Percentiles rank a stretch among this genome's conserved stretches.
phyloP scores from a whole-genome alignment of 306 rosid genomes.

The Pueraria montana region DNA sequence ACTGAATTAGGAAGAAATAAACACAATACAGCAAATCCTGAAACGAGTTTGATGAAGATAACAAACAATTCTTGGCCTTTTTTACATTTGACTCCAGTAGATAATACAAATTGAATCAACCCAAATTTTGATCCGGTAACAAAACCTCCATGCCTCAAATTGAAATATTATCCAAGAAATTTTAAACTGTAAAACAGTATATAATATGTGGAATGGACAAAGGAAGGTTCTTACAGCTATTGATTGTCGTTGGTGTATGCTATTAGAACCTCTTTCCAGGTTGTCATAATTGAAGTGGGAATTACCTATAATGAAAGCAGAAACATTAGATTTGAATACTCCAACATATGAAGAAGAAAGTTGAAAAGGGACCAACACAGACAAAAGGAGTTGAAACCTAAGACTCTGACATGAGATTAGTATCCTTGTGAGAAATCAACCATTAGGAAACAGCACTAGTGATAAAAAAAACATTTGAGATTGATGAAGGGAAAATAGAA shows the following conservation, averaged over 20 bases:
- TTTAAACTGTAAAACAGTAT: background rate
- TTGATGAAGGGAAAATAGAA: background rate
- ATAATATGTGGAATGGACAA: slow-evolving; percentile 27
- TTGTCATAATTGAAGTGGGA: slow-evolving; percentile 56
- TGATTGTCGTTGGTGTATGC: slow-evolving; percentile 47
- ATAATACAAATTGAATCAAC: slow-evolving; percentile 24
- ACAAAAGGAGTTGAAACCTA: slow-evolving; percentile 16
- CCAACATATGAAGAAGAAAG: slow-evolving; percentile 1
- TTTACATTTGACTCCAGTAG: background rate
- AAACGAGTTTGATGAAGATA: slow-evolving; percentile 18
- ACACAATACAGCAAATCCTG: slow-evolving; percentile 19
- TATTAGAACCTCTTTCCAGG: slow-evolving; percentile 59
- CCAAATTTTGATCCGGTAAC: background rate
- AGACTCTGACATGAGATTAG: background rate
- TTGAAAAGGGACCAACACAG: background rate
- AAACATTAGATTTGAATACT: slow-evolving; percentile 10
- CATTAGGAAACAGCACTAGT: background rate
- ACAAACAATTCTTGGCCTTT: slow-evolving; percentile 23
- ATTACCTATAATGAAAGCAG: slow-evolving; percentile 53
- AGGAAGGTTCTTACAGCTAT: slow-evolving; percentile 63
- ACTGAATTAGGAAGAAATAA: slow-evolving; percentile 12
- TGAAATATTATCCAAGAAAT: slow-evolving; percentile 32
- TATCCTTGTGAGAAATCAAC: slow-evolving; percentile 1
- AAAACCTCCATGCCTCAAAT: slow-evolving; percentile 12
- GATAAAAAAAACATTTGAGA: background rate